These are phyloP conservation scores for Fusarium sp. DNA, from an alignment of 2,329 filamentous ascomycete genomes.

Conservation along the genomic window DNA sequence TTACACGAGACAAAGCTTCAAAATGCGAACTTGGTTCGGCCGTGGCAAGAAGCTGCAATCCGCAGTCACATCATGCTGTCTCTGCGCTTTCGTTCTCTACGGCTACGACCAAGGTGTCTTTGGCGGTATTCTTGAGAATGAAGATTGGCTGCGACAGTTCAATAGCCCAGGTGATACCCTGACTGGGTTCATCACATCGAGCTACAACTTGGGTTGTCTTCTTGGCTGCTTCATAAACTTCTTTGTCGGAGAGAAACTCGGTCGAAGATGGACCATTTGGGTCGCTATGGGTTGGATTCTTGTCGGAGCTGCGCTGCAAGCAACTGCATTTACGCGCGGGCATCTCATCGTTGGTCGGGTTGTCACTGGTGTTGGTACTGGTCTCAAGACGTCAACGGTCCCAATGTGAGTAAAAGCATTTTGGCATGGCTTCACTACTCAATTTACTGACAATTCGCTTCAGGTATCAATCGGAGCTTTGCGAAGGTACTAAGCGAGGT, in stretches of 20 bases:
- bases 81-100: conserved; percentile 49
- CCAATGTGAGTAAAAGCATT: conserved; percentile 45
- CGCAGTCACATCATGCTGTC: conserved; percentile 42
- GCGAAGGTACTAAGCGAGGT: conserved; percentile 59
- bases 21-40: conserved; percentile 43
- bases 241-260: conserved; percentile 64
- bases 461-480: conserved; percentile 55
- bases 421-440: fast-evolving
- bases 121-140: conserved; percentile 61
- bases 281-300: conserved; percentile 68
- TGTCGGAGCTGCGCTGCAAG: conserved; percentile 70
- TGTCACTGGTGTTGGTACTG: conserved; percentile 64
- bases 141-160: conserved; percentile 57
- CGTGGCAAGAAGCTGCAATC: conserved; percentile 44
- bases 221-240: conserved; percentile 60
- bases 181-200: conserved; percentile 51
- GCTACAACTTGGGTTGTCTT: conserved; percentile 59
- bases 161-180: conserved; percentile 46
- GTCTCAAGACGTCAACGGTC: conserved; percentile 58
- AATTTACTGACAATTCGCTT: background rate
- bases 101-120: conserved; percentile 66
- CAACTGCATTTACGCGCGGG: conserved; percentile 57
- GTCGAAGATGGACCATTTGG: conserved; percentile 66
- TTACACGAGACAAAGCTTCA: too few species aligned
- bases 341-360: conserved; percentile 64